Conservation (phyloP, 306 rosid species). For the Geum urbanum region DNA sequence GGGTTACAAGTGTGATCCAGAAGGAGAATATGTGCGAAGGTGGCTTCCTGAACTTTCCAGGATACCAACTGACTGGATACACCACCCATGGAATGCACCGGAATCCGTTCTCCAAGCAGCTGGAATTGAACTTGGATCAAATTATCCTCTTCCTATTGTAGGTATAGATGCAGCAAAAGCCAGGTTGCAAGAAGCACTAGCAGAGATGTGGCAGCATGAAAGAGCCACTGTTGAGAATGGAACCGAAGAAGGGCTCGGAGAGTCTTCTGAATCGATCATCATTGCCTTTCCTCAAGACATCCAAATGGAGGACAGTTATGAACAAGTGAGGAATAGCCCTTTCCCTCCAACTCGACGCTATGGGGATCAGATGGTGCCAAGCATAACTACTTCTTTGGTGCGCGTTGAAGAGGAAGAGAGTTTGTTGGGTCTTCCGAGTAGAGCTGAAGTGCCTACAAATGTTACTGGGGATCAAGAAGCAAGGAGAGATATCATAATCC, state of each 20-base stretch:
- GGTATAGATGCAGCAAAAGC: constrained; percentile 66
- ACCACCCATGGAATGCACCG: constrained; percentile 95
- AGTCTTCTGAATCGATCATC: constrained; percentile 59
- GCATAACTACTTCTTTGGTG: constrained; percentile 58
- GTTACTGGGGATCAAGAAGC: constrained; percentile 39
- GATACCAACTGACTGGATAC: constrained; percentile 91
- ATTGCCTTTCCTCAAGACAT: constrained; percentile 67
- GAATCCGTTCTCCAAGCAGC: constrained; percentile 82
- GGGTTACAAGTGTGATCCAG: constrained; percentile 79
- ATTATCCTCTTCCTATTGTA: constrained; percentile 85
- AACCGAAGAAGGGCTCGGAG: constrained; percentile 91
- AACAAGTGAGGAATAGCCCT: constrained; percentile 46
- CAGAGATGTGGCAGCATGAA: constrained; percentile 76
- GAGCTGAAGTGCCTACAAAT: constrained; percentile 84
- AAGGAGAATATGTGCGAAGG: constrained; percentile 84
- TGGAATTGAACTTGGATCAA: constrained; percentile 82
- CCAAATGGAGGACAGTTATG: constrained; percentile 66
- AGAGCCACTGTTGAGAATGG: constrained; percentile 77
- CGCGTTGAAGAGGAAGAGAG: constrained; percentile 73
- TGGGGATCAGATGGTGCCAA: constrained; percentile 92
- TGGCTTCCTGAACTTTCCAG: constrained; percentile 95
- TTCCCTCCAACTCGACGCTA: constrained; percentile 43
- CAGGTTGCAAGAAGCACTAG: constrained; percentile 63
- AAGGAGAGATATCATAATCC: constrained; percentile 40
- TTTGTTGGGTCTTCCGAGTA: constrained; percentile 47